Evolutionary conservation across 208 protist species (phyloP).

Genomic region (Wallacemonas sp.): DNA sequence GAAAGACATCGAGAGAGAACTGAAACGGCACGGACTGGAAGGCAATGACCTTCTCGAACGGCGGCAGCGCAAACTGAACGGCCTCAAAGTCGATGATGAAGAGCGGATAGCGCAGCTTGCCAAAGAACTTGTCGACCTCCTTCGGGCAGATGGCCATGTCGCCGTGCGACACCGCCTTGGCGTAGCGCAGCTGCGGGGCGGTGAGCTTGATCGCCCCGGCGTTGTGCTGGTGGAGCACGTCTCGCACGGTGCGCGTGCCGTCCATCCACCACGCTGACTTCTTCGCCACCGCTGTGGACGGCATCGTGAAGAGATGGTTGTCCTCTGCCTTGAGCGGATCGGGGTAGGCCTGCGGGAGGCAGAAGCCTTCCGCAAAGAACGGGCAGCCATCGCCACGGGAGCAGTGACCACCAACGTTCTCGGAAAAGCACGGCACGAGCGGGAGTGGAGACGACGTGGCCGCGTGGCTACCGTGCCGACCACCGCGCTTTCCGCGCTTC

Average conservation of each 20-base stretch:
- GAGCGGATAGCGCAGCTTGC: slow-evolving; percentile 69
- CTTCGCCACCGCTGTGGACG: slow-evolving; percentile 60
- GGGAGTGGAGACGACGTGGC: neutral
- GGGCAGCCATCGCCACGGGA: slow-evolving; percentile 72
- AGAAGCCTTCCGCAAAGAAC: slow-evolving; percentile 84
- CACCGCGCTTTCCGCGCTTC: neutral
- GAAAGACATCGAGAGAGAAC: slow-evolving; percentile 90
- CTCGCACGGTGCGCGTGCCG: slow-evolving; percentile 70
- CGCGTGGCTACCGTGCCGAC: neutral
- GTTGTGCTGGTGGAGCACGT: slow-evolving; percentile 68
- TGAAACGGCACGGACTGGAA: slow-evolving; percentile 89
- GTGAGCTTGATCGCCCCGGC: slow-evolving; percentile 66
- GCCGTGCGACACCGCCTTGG: slow-evolving; percentile 61
- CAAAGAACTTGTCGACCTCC: slow-evolving; percentile 83
- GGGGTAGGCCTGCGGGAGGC: slow-evolving; percentile 72
- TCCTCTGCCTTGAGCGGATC: slow-evolving; percentile 56
- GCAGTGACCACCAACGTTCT: slow-evolving; percentile 70
- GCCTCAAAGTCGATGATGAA: slow-evolving; percentile 93
- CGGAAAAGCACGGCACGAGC: slow-evolving; percentile 44
- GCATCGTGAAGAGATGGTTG: slow-evolving; percentile 90
- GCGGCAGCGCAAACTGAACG: slow-evolving; percentile 84
- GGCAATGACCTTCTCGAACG: slow-evolving; percentile 73
- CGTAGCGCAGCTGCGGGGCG: slow-evolving; percentile 81
- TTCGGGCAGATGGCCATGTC: slow-evolving; percentile 67
- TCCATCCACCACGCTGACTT: slow-evolving; percentile 83